Base-by-base conservation (phyloP, 164 flowering plant genomes). In the Nymphaea colorata region DNA sequence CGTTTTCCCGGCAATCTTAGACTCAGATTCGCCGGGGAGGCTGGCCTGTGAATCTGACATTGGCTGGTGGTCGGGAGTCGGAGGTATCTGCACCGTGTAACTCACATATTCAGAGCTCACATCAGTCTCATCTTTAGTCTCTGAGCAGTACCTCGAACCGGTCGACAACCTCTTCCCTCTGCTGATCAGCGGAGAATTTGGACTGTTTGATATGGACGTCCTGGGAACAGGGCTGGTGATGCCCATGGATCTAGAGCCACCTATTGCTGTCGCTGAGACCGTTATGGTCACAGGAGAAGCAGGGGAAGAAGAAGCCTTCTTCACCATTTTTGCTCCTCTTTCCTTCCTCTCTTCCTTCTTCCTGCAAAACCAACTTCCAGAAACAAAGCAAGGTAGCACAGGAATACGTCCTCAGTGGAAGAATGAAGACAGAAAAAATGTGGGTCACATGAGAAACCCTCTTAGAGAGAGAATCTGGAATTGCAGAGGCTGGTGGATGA, bases 11-110 rank as follows among this genome's bases (percentile, higher is more conserved):
- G 64, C 41, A 15, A 64, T 6, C 7, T 61, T n/a, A 6, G 64
- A 66, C 45, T 44, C 68, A 11, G 62, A 47, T 4, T 71, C 74
- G 6, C 76, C 81, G 4, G 74, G 65, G 64, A 76, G 75, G 73
- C 87, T 82, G 45, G 59, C 71, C 59, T 79, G 86, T 16, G 90
- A 88, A 6, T 73, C 65, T 0, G 81, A 71, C 43, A 85, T 11
- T 11, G 80, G 67, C 12, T 82, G 84, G 67, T 82, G 82, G 62
- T 90, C 98, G 0, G 98, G 96, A 1, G 96, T 93, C 4, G 89
- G 85, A 2, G 96, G 98, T 14, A 93, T 87, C 60, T 90, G 93
- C 61, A 93, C 96, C 0, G 96, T 88, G 75, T 93, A 93, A 3
- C 73, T 66, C 4, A 87, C 89, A 41, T 71, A 84, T 42, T 89